These are phyloP conservation scores for Thelephora terrestris DNA, from an alignment of 1,284 basidiomycete genomes.

Conservation along the genomic window DNA sequence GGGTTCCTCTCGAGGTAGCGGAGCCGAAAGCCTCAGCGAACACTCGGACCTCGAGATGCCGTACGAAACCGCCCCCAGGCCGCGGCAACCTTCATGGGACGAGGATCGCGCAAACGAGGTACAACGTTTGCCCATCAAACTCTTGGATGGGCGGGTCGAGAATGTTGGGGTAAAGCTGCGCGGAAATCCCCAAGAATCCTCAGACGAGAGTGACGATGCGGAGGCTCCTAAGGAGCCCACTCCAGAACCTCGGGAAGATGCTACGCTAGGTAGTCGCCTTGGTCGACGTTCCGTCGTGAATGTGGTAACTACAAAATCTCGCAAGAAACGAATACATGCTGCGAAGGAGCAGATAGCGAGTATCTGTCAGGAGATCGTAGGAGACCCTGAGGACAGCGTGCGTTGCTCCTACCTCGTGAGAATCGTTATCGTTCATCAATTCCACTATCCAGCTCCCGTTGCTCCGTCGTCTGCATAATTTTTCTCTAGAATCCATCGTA, in stretches of 20 bases:
- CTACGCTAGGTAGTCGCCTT: conserved; percentile 70
- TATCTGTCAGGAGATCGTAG: conserved; percentile 83
- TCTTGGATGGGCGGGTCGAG: conserved; percentile 68
- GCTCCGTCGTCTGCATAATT: conserved; percentile 78
- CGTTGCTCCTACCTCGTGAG: conserved; percentile 19
- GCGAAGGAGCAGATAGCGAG: conserved; percentile 88
- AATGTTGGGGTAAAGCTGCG: conserved; percentile 28
- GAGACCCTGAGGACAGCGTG: conserved; percentile 79
- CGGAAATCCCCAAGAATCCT: conserved; percentile 20
- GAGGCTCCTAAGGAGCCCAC: conserved; percentile 33
- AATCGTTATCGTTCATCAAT: conserved; percentile 12
- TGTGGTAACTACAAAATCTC: conserved; percentile 59
- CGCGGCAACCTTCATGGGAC: conserved; percentile 34
- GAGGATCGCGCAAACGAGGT: conserved; percentile 39
- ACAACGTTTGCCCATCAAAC: conserved; percentile 76
- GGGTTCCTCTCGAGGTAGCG: conserved; percentile 19
- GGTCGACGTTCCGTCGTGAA: conserved; percentile 74
- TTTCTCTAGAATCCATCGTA: conserved; percentile 64
- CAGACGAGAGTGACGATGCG: conserved; percentile 27
- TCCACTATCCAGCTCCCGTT: conserved; percentile 57
- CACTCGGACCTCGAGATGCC: conserved; percentile 64
- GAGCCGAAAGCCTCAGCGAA: conserved; percentile 13
- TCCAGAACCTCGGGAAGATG: conserved; percentile 44
- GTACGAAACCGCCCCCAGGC: conserved; percentile 55
- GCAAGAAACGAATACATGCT: conserved; percentile 57